phyloP scores from a whole-genome alignment of 495 filamentous ascomycete species.

The Neurospora sp. region DNA sequence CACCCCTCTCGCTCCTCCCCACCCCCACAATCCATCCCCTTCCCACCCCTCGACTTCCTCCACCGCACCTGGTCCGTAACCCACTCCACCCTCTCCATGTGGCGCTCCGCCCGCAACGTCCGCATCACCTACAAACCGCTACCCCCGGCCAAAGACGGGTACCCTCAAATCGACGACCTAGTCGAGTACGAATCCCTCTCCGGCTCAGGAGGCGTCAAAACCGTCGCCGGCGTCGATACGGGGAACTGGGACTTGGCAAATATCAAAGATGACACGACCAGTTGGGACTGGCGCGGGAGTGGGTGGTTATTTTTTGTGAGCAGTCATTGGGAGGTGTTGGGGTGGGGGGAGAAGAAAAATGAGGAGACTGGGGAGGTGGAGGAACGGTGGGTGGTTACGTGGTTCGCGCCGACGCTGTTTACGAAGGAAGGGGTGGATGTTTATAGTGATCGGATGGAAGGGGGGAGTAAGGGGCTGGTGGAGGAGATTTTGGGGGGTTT shows the following conservation, averaged over 20 bases:
- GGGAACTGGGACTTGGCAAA: slow-evolving; percentile 21
- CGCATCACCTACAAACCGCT: slow-evolving; percentile 58
- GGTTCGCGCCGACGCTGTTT: slow-evolving; percentile 65
- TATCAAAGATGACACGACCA: slow-evolving; percentile 18
- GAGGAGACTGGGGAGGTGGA: slow-evolving; percentile 18
- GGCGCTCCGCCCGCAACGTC: slow-evolving; percentile 61
- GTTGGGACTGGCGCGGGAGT: slow-evolving; percentile 64
- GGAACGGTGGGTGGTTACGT: slow-evolving; percentile 59
- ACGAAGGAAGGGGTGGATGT: slow-evolving; percentile 68
- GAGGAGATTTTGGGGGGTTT: slow-evolving; percentile 34
- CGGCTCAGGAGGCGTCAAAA: slow-evolving; percentile 39
- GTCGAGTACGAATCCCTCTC: slow-evolving; percentile 50
- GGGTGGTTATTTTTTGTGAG: slow-evolving; percentile 53
- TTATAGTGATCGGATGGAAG: slow-evolving; percentile 47
- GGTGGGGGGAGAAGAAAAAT: slow-evolving; percentile 43
- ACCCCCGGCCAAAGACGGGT: slow-evolving; percentile 14
- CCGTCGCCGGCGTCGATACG: slow-evolving; percentile 54
- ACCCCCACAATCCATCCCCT: slow-evolving; percentile 21
- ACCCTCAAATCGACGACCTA: slow-evolving; percentile 49
- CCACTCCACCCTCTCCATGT: slow-evolving; percentile 68
- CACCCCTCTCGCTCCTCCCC: not conserved
- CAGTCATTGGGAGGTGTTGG: slow-evolving; percentile 66
- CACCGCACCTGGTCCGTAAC: slow-evolving; percentile 63
- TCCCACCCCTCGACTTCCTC: slow-evolving; percentile 51
- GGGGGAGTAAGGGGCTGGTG: slow-evolving; percentile 37